Evolutionary conservation across 805 yeast species (phyloP).

Genomic region (Yarrowia yakushimensis): DNA sequence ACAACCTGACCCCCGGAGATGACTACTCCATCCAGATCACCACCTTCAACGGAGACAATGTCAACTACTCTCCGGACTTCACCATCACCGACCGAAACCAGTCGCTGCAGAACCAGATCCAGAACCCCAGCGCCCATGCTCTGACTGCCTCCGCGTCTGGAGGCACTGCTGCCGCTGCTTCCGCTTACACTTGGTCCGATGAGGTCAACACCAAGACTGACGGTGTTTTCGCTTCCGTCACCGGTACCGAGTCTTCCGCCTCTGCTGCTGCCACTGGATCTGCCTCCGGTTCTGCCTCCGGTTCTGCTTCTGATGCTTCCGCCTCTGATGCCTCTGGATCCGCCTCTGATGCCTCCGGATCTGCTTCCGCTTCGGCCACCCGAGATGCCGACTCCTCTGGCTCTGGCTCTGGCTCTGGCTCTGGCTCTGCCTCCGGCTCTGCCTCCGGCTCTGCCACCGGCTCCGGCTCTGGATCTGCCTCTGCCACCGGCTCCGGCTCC

Average conservation of each 20-base stretch:
- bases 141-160: constrained; percentile 25
- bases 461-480: neutral
- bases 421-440: neutral
- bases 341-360: neutral
- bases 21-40: constrained; percentile 25
- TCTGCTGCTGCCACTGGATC: neutral
- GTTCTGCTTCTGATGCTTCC: neutral
- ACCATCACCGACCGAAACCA: constrained; percentile 17
- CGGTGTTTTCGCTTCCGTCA: constrained; percentile 1
- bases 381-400: neutral
- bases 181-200: constrained; percentile 13
- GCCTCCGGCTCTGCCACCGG: neutral
- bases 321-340: neutral
- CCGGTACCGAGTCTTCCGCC: constrained; percentile 2
- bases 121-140: constrained; percentile 26
- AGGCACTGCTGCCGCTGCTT: constrained; percentile 15
- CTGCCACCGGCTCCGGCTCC: neutral
- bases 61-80: constrained; percentile 22
- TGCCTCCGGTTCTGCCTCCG: neutral
- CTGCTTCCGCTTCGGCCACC: neutral
- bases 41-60: constrained; percentile 23
- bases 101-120: constrained; percentile 19
- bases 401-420: neutral
- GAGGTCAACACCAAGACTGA: constrained; percentile 12
- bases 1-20: neutral